Evolutionary conservation across 192 early-diverging fungal species (phyloP).

Genomic region (Coemansia sp.): DNA sequence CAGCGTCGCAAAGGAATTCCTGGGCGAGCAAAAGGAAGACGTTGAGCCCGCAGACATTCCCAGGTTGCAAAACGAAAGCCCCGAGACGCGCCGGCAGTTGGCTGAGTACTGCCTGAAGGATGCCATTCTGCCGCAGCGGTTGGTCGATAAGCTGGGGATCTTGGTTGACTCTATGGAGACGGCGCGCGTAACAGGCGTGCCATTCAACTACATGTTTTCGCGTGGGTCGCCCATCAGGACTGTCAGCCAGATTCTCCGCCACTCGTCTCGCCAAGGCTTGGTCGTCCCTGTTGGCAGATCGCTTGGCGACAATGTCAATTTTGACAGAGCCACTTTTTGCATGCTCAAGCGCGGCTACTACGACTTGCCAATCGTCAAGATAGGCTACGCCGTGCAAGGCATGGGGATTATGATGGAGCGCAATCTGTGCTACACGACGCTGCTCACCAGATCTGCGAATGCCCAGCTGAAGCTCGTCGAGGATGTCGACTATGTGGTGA

Average conservation of each 20-base stretch:
- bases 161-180: constrained; percentile 98
- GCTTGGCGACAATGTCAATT: constrained; percentile 84
- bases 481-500: constrained; percentile 85
- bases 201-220: constrained; percentile 90
- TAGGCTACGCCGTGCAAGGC: too few relatives aligned
- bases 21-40: constrained; percentile 99
- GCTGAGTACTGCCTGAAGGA: constrained; percentile 99
- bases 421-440: constrained; percentile 97
- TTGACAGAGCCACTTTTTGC: constrained; percentile 95
- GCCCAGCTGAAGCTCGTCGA: constrained; percentile 67
- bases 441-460: constrained; percentile 63
- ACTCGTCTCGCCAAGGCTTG: constrained; percentile 77
- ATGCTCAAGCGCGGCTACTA: constrained; percentile 94
- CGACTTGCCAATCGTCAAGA: constrained; percentile 94
- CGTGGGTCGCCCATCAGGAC: constrained; percentile 98
- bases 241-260: constrained; percentile 92
- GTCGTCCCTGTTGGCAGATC: constrained; percentile 87
- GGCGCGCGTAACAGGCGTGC: constrained; percentile 98
- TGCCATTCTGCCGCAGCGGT: constrained; percentile 88
- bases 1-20: constrained; percentile 94
- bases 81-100: constrained; percentile 90
- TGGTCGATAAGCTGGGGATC: constrained; percentile 98
- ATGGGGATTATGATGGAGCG: constrained; percentile 99
- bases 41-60: constrained; percentile 98
- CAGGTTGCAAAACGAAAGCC: constrained; percentile 94